phyloP scores from a whole-genome alignment of 192 early-diverging fungal genomes.

The Thamnidium elegans region DNA sequence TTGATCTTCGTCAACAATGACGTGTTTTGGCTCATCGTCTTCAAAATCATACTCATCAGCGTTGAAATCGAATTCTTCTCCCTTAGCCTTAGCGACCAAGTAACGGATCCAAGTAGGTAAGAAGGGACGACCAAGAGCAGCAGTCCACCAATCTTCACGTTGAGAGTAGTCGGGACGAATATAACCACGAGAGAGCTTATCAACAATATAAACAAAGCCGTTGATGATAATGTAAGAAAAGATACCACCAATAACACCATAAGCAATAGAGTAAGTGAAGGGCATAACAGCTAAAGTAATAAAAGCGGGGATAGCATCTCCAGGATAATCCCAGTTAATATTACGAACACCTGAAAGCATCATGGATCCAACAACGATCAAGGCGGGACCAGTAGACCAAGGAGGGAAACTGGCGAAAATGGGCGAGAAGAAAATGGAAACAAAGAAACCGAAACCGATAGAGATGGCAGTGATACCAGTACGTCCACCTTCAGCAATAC shows the following conservation, averaged over 20 bases:
- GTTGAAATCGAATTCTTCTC: conserved; percentile 23
- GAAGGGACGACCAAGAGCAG: conserved; percentile 24
- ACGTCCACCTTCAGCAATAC: conserved; percentile 75
- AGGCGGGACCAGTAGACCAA: conserved; percentile 81
- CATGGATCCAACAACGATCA: conserved; percentile 77
- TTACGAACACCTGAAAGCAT: conserved; percentile 67
- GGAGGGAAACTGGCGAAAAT: conserved; percentile 84
- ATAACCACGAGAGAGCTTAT: conserved; percentile 55
- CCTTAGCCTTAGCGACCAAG: conserved; percentile 25
- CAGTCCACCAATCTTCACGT: conserved; percentile 35
- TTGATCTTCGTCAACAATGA: background rate
- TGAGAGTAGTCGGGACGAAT: conserved; percentile 40
- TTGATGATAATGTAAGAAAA: conserved; percentile 71
- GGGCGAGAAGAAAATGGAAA: conserved; percentile 78
- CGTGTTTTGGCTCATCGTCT: conserved; percentile 8
- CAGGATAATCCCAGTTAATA: conserved; percentile 79
- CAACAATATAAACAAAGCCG: conserved; percentile 51
- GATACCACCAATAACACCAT: conserved; percentile 76
- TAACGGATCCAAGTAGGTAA: conserved; percentile 31
- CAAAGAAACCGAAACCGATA: conserved; percentile 67
- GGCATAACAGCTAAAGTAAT: conserved; percentile 76
- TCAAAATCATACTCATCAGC: conserved; percentile 28
- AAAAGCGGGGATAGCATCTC: conserved; percentile 77
- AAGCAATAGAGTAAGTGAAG: conserved; percentile 77
- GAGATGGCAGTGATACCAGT: conserved; percentile 76